Evolutionary conservation across 495 filamentous ascomycete species (phyloP).

Genomic region (Recurvomyces mirabilis): DNA sequence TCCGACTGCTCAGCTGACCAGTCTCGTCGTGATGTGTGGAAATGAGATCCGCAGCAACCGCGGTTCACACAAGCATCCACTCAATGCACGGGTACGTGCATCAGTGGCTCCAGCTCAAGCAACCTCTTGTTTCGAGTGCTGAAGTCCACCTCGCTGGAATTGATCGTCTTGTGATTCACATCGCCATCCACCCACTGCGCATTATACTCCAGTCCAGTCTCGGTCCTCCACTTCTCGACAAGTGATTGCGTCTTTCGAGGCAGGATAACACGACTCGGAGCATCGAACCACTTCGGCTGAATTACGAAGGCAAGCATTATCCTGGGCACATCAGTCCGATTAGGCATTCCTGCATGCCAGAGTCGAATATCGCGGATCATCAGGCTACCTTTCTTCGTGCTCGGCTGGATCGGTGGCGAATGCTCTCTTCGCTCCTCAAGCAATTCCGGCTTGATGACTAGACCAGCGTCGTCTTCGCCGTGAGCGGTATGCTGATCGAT

Average conservation of each 20-base stretch:
- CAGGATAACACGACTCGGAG: slow-evolving; percentile 12
- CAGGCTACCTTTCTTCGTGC: slow-evolving; percentile 41
- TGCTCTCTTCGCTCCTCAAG: slow-evolving; percentile 33
- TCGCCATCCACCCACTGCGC: slow-evolving; percentile 18
- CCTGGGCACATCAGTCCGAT: slow-evolving; percentile 36
- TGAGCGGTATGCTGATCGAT: slow-evolving; percentile 38
- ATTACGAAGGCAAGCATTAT: slow-evolving; percentile 48
- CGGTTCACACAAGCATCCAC: not conserved
- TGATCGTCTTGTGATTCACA: slow-evolving; percentile 17
- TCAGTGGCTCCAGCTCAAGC: slow-evolving; percentile 12
- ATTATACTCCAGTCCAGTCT: slow-evolving; percentile 11
- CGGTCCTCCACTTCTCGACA: slow-evolving; percentile 11
- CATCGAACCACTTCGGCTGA: slow-evolving; percentile 15
- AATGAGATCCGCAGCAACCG: no score
- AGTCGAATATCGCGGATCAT: slow-evolving; percentile 46
- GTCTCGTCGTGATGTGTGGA: no score
- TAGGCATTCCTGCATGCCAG: slow-evolving; percentile 53
- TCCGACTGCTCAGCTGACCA: no score
- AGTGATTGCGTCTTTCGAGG: slow-evolving; percentile 11
- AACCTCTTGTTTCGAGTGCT: slow-evolving; percentile 6
- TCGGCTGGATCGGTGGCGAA: slow-evolving; percentile 39
- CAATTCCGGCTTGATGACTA: slow-evolving; percentile 35
- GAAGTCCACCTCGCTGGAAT: slow-evolving; percentile 16
- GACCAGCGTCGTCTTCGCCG: slow-evolving; percentile 39
- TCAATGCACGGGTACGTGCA: slow-evolving; percentile 9